Base-by-base conservation (phyloP, 129 eudicot genomes). In the Saposhnikovia divaricata region DNA sequence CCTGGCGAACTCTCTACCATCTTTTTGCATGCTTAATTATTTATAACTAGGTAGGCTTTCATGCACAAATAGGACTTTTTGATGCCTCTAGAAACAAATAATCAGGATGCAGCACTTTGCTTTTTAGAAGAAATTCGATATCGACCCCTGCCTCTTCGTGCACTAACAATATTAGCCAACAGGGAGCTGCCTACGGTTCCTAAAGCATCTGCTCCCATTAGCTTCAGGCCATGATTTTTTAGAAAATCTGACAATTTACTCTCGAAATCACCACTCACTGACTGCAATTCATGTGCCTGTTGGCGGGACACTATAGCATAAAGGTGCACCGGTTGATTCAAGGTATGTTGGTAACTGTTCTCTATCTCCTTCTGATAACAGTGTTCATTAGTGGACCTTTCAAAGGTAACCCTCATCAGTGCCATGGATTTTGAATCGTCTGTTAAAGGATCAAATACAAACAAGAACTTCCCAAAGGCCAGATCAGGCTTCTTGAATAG, bases 401-500 rank as follows among this genome's bases (percentile, higher is more conserved):
- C 91, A 0, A 89, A 76, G 19, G 85, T 82, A 72, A 89, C 93
- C 86, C 87, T 85, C 91, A 94, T 75, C 63, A 94, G 75, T 61
- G 97, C 93, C 75, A 79, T 42, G 78, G 98, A 88, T 25, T 85
- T 87, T 38, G 85, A 86, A 79, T 88, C 92, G 70, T 85, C 87
- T 0, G 80, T 57, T n/a, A 74, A 80, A 75, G 96, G 93, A 74
- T 91, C 92, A 72, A 90, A 92, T 72, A 90, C 88, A 79, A 94
- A 86, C 38, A 53, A 59, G 53, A 90, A 87, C 47, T 82, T 83
- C 55, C 90, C 98, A 42, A 83, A 85, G 69, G 83, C 88, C 71
- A 91, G 42, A 89, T 94, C 97, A 15, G 98, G 97, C 73, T 81
- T 85, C 86, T 82, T 89, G 79, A 94, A 94, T 76, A 94, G 82